phyloP scores from a whole-genome alignment of 2,329 filamentous ascomycete genomes.

The Triangularia setosa region DNA sequence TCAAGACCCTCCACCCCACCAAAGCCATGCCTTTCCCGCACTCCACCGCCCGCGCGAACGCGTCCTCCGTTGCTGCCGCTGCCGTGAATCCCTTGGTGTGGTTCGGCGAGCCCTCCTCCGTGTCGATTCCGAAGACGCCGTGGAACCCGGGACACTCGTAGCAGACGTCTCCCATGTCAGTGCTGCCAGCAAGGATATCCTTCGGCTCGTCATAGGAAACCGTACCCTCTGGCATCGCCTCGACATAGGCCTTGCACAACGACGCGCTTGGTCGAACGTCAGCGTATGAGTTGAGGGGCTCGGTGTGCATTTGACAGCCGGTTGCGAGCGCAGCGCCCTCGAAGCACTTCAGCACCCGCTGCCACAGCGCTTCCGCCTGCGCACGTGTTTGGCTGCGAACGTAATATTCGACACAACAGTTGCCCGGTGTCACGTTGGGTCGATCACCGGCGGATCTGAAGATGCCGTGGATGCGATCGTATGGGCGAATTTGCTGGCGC shows the following conservation, averaged over 20 bases:
- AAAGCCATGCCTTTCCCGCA: constrained; percentile 34
- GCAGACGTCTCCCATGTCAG: constrained; percentile 41
- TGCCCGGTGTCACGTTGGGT: constrained; percentile 36
- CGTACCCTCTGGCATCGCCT: constrained; percentile 29
- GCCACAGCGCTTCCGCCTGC: constrained; percentile 31
- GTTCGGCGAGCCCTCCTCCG: constrained; percentile 35
- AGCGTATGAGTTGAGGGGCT: constrained; percentile 31
- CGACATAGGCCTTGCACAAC: constrained; percentile 29
- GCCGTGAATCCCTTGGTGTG: constrained; percentile 40
- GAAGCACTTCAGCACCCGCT: constrained; percentile 33
- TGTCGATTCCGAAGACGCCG: constrained; percentile 39
- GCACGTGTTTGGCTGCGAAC: constrained; percentile 39
- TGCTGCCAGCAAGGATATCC: constrained; percentile 32
- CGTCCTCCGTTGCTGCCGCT: constrained; percentile 36
- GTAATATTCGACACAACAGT: constrained; percentile 42
- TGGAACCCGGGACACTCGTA: constrained; percentile 43
- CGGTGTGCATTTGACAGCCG: constrained; percentile 30
- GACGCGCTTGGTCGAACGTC: constrained; percentile 28
- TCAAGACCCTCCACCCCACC: constrained; percentile 47
- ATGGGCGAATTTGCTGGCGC: constrained; percentile 46
- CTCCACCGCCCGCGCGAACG: constrained; percentile 32
- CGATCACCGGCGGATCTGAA: constrained; percentile 38
- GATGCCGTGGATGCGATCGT: constrained; percentile 48
- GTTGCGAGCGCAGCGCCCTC: constrained; percentile 35
- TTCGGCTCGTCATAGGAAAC: constrained; percentile 29